Evolutionary conservation across 1,284 basidiomycete genomes (phyloP).

Genomic region (Rhodofomes roseus): DNA sequence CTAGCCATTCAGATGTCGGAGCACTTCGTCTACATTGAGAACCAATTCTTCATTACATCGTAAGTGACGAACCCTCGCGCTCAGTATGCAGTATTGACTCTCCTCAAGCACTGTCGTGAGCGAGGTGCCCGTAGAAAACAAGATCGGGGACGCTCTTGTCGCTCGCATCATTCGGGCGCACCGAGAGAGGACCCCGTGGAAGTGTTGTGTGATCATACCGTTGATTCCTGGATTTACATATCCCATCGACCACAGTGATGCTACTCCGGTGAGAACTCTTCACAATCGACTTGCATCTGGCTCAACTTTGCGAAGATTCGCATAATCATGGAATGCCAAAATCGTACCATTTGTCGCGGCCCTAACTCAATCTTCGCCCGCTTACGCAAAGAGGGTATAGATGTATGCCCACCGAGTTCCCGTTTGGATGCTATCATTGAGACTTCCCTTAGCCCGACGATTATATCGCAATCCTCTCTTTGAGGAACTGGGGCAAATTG

Average conservation of each 20-base stretch:
- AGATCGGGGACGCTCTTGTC: conserved; percentile 93
- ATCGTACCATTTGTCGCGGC: conserved; percentile 85
- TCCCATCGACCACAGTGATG: conserved; percentile 90
- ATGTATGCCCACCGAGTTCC: conserved; percentile 48
- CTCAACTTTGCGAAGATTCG: conserved; percentile 54
- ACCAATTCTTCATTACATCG: conserved; percentile 99
- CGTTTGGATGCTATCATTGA: not conserved
- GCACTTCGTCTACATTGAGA: conserved; percentile 93
- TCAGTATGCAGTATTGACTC: not conserved
- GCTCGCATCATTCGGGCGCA: conserved; percentile 90
- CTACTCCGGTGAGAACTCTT: conserved; percentile 82
- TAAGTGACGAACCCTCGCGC: conserved; percentile 33
- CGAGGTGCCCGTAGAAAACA: conserved; percentile 88
- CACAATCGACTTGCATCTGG: not conserved
- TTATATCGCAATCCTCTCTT: conserved; percentile 89
- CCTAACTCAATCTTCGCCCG: conserved; percentile 91
- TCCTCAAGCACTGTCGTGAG: conserved; percentile 73
- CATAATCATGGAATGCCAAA: conserved; percentile 93
- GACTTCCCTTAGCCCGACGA: conserved; percentile 65
- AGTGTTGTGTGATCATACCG: conserved; percentile 91
- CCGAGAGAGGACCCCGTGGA: conserved; percentile 80
- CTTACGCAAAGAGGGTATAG: conserved; percentile 84
- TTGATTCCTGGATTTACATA: conserved; percentile 93
- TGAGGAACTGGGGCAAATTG: conserved; percentile 94
- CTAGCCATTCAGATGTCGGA: conserved; percentile 95